A percentile compares a stretch with the other conserved stretches of the same genome.
These are phyloP conservation scores for Gloeostereum incarnatum DNA, from an alignment of 768 basidiomycete genomes.

Conservation along the genomic window DNA sequence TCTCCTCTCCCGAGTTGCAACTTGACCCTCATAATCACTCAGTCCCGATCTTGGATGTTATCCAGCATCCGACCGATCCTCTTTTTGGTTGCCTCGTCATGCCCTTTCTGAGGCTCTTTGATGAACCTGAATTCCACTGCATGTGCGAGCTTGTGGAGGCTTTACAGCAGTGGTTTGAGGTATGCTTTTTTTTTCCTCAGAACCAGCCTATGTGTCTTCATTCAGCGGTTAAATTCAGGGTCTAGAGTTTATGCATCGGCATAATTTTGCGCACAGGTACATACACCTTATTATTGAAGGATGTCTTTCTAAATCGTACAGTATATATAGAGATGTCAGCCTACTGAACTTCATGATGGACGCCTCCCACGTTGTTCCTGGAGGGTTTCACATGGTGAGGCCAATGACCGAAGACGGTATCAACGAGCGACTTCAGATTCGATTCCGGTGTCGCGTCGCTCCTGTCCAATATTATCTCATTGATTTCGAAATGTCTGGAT, in stretches of 20 bases:
- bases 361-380: too few species aligned
- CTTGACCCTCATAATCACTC: slow-evolving; percentile 9
- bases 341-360: too few species aligned
- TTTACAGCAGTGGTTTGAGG: slow-evolving; percentile 10
- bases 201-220: background rate
- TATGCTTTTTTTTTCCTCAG: background rate
- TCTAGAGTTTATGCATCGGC: slow-evolving; percentile 9
- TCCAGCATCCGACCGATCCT: slow-evolving; percentile 5
- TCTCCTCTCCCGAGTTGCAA: slow-evolving; percentile 1
- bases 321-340: too few species aligned
- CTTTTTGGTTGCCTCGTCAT: slow-evolving; percentile 8
- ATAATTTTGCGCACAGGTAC: slow-evolving; percentile 8
- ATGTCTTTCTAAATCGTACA: background rate
- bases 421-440: too few species aligned
- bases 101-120: slow-evolving; percentile 8
- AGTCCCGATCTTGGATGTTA: slow-evolving; percentile 9
- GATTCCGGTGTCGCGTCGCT: too few species aligned
- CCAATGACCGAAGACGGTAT: too few species aligned
- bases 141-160: slow-evolving; percentile 9
- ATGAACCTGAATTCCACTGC: slow-evolving; percentile 5
- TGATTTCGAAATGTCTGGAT: too few species aligned
- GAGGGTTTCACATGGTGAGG: too few species aligned
- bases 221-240: slow-evolving; percentile 2
- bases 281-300: background rate
- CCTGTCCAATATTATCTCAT: too few species aligned